These are phyloP conservation scores for Bruguiera sexangula DNA, from an alignment of 345 rosid species.

Conservation along the genomic window DNA sequence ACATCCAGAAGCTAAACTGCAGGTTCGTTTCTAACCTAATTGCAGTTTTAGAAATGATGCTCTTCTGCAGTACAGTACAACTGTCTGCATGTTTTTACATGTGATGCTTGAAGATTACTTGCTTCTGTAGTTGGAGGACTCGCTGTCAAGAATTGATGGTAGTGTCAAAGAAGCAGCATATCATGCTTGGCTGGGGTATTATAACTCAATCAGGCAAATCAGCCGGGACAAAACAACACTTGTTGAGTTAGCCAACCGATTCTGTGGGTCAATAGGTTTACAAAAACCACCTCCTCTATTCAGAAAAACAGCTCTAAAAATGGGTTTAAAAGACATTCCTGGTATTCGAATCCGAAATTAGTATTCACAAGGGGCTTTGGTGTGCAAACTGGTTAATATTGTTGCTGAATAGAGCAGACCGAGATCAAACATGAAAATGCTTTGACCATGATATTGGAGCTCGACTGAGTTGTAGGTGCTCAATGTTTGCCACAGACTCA, in stretches of 20 bases:
- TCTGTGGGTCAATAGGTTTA: conserved; percentile 75
- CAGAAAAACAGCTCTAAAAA: conserved; percentile 81
- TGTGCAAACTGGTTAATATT: neutral
- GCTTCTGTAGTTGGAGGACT: conserved; percentile 54
- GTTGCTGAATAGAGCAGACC: neutral
- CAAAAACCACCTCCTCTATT: conserved; percentile 70
- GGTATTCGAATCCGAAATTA: conserved; percentile 55
- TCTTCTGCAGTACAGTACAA: neutral
- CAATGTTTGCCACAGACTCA: neutral
- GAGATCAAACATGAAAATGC: conserved; percentile 4
- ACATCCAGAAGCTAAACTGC: conserved; percentile 49
- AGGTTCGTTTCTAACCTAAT: conserved; percentile 42
- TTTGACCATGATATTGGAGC: conserved; percentile 1
- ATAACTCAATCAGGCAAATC: conserved; percentile 76
- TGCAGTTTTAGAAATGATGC: neutral
- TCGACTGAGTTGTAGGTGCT: conserved; percentile 9
- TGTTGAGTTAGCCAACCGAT: conserved; percentile 72
- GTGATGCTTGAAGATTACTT: conserved; percentile 11
- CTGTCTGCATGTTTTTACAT: neutral
- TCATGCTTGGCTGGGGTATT: conserved; percentile 95
- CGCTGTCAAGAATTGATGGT: conserved; percentile 66
- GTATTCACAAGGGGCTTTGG: neutral
- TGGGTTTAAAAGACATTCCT: conserved; percentile 86
- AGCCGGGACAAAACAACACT: conserved; percentile 87
- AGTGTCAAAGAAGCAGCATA: conserved; percentile 91